Base-by-base conservation (phyloP, 306 rosid species). In the Mimosa bimucronata region DNA sequence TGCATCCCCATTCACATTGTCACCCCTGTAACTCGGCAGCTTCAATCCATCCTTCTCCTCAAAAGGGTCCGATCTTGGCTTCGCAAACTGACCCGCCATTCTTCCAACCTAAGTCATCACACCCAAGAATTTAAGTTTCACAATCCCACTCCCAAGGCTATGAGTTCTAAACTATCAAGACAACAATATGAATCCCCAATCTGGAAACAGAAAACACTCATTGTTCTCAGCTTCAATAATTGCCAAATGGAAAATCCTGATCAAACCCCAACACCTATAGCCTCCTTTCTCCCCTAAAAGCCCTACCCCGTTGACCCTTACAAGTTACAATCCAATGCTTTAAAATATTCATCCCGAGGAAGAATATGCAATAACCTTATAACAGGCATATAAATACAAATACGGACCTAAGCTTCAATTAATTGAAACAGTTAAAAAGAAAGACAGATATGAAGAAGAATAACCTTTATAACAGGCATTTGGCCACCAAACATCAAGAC, bases 401-500 rank as follows among this genome's bases (percentile, higher is more conserved):
- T 12, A 55, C 44, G 52, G 14, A 67, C 9, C 73, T n/a, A 67
- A 21, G 73, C 26, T 67, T 21, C 52, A 9, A 11, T n/a, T 40
- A 21, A 11, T 40, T 67, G 13, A 44, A 66, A 38, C 18, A 18
- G 26, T 18, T 38, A n/a, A n/a, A 57, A 2, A 25, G 29, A 38
- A 66, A 37, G 72, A 38, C 3, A 37, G 29, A 19, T n/a, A 38
- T 19, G n/a, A n/a, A n/a, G n/a, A n/a, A n/a, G n/a, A n/a, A n/a
- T n/a, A n/a, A 78, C 82, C 82, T 78, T 78, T 50, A 78, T 69
- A 45, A 78, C 44, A 23, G 82, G 82, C 82, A 78, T 55, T 70
- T 78, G 82, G 57, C 76, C 76, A 21, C 82, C 82, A 18, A 66
- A 78, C 55, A 58, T 78, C 0, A 78, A 45, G 16, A 76, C 80